Conservation (phyloP, 2,329 filamentous ascomycete species). For the Phialemonium atrogriseum region DNA sequence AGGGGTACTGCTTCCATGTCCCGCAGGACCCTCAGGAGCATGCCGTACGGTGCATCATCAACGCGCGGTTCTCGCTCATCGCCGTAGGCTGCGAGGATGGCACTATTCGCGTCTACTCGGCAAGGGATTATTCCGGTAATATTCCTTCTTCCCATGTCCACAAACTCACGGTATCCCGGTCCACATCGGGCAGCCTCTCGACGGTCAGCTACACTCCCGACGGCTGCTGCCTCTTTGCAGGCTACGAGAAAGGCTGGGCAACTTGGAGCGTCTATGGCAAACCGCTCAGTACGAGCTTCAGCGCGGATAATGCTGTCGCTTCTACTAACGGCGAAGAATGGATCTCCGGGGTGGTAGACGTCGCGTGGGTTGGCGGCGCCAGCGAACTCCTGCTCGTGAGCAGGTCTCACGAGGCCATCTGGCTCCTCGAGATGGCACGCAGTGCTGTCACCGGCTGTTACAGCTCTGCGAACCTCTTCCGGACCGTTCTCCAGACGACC, state of each 20-base stretch:
- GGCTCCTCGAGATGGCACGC: constrained; percentile 84
- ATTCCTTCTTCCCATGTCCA: constrained; percentile 81
- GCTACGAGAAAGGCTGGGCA: constrained; percentile 87
- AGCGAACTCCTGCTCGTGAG: constrained; percentile 74
- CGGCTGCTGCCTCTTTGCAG: constrained; percentile 91
- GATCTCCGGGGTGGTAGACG: constrained; percentile 70
- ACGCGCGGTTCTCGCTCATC: constrained; percentile 89
- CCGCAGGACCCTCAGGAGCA: constrained; percentile 51
- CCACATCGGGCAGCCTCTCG: constrained; percentile 62
- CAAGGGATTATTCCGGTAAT: constrained; percentile 87
- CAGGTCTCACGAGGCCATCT: constrained; percentile 67
- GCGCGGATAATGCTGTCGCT: constrained; percentile 55
- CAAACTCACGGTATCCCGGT: constrained; percentile 56
- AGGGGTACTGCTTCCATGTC: constrained; percentile 82
- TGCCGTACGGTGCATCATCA: constrained; percentile 73
- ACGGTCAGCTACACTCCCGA: constrained; percentile 85
- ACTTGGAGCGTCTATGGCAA: constrained; percentile 98
- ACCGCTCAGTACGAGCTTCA: constrained; percentile 75
- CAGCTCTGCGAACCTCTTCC: constrained; percentile 80
- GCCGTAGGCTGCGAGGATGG: constrained; percentile 78
- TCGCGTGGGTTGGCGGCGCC: constrained; percentile 80
- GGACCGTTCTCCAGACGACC: constrained; percentile 82
- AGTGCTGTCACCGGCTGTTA: constrained; percentile 92
- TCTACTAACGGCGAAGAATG: constrained; percentile 68
- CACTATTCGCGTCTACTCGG: constrained; percentile 79